These are phyloP conservation scores for Protea cynaroides DNA, from an alignment of 164 flowering plant species.

Conservation along the genomic window DNA sequence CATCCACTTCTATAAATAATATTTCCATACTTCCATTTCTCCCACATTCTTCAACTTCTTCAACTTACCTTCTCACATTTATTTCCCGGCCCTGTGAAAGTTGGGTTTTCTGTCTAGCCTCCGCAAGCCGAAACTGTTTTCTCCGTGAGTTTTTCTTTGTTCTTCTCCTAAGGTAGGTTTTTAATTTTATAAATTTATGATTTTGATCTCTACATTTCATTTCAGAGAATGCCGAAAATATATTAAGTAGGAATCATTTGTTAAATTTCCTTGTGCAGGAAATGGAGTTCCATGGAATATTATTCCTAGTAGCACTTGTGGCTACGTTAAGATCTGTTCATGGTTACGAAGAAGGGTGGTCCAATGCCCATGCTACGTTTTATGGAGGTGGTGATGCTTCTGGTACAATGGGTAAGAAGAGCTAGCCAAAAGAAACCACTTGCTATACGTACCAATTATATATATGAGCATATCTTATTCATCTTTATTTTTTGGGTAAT, in stretches of 20 bases:
- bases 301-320: conserved; percentile 25
- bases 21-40: too few species aligned
- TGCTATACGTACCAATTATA: neutral
- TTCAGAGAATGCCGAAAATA: neutral
- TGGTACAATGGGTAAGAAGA: conserved; percentile 64
- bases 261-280: conserved; percentile 18
- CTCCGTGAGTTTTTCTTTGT: too few species aligned
- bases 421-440: neutral
- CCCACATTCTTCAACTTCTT: too few species aligned
- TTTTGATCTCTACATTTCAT: too few species aligned
- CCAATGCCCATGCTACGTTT: conserved; percentile 68
- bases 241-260: neutral
- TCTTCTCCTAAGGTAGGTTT: too few species aligned
- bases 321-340: conserved; percentile 25
- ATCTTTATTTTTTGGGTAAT: neutral
- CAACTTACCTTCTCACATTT: too few species aligned
- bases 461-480: too few species aligned
- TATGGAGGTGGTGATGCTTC: conserved; percentile 81
- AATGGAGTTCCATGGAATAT: conserved; percentile 34
- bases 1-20: too few species aligned
- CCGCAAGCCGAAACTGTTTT: too few species aligned
- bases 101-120: too few species aligned
- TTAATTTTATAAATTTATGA: too few species aligned
- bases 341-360: conserved; percentile 54
- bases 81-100: too few species aligned